These are phyloP conservation scores for Ilyonectria destructans DNA, from an alignment of 2,329 filamentous ascomycete genomes.

Conservation along the genomic window DNA sequence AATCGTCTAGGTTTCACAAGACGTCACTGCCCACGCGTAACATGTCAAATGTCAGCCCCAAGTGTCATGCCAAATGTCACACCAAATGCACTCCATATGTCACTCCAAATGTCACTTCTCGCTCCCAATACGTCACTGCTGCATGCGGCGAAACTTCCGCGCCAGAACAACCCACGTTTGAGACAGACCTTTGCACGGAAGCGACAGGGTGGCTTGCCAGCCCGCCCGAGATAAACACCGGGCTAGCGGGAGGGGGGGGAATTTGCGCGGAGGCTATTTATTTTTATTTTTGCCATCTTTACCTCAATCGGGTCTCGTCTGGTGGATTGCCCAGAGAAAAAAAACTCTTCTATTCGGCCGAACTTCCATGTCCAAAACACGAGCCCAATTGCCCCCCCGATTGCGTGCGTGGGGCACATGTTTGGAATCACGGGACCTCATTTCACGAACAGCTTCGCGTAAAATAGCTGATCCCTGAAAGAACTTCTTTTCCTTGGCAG, in stretches of 20 bases:
- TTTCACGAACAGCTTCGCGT: too few relatives aligned
- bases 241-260: conserved; percentile 21
- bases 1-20: not conserved
- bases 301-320: not conserved
- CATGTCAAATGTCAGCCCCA: too few relatives aligned
- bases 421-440: too few relatives aligned
- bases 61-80: not conserved
- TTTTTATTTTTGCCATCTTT: not conserved
- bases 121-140: not conserved
- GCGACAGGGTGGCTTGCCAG: conserved; percentile 6
- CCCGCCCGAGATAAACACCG: not conserved
- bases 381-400: not conserved
- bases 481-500: not conserved
- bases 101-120: not conserved
- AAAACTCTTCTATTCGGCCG: conserved; percentile 1
- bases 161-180: not conserved
- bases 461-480: not conserved
- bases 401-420: too few relatives aligned
- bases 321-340: not conserved
- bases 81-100: not conserved
- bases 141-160: not conserved
- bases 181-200: not conserved
- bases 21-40: too few relatives aligned
- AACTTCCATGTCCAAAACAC: not conserved
- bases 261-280: not conserved